Percentiles rank a stretch among this genome's conserved stretches.
Conservation (phyloP, 2,329 filamentous ascomycete species). For the Coniochaeta sp. region DNA sequence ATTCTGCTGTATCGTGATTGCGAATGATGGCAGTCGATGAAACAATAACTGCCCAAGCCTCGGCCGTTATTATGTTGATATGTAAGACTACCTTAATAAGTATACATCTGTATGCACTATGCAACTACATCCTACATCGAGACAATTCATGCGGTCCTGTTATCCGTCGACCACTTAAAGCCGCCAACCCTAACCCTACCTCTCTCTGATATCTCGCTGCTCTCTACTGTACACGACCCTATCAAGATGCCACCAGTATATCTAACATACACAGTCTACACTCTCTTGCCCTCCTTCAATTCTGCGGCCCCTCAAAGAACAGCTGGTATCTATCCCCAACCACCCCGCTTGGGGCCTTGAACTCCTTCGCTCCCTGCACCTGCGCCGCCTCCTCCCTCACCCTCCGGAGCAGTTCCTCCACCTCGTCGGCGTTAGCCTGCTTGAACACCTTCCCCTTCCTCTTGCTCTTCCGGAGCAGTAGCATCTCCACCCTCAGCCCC, state of each 20-base stretch:
- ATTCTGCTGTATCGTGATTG: no score
- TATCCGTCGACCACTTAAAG: no score
- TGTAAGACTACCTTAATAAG: no score
- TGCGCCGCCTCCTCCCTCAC: constrained; percentile 24
- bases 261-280: neutral
- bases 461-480: constrained; percentile 52
- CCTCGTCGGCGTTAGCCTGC: constrained; percentile 54
- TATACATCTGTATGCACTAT: no score
- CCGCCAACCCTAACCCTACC: neutral
- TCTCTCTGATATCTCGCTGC: neutral
- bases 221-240: neutral
- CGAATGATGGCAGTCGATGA: neutral
- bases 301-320: constrained; percentile 27
- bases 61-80: no score
- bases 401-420: constrained; percentile 43
- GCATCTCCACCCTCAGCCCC: constrained; percentile 68
- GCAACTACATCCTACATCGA: neutral
- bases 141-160: no score
- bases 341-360: constrained; percentile 32
- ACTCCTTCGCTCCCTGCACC: constrained; percentile 31
- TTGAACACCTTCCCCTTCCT: constrained; percentile 30
- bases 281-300: neutral
- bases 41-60: neutral
- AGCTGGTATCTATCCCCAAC: constrained; percentile 29
- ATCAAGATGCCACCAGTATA: neutral